Evolutionary conservation across 2,329 filamentous ascomycete genomes (phyloP), one percentile per base, ranked within the genome.

Genomic region (Apiospora pterosperma): DNA sequence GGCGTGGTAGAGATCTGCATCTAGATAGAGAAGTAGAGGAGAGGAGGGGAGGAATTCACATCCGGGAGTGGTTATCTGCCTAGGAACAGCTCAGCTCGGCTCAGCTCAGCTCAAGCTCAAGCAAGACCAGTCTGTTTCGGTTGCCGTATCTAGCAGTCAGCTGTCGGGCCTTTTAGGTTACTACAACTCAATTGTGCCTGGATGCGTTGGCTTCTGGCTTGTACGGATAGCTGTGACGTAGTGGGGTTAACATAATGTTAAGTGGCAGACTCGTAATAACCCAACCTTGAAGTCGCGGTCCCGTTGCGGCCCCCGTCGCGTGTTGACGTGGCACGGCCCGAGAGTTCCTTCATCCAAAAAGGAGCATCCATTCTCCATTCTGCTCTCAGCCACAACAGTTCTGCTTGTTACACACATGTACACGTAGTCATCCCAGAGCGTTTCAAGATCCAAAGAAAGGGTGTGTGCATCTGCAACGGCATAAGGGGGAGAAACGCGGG

Each of bases 311-410:
- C 34, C 5, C 8, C 25, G 25, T 55, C 48, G 48, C 48, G 48
- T 55, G 48, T 55, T 55, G 48, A 55, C 28, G 48, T 55, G 48
- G 48, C 48, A 55, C 48, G 48, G 48, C 48, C 48, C 48, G 48
- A 55, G 48, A 34, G 16, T 55, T 31, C 25, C 28, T 34, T 28
- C 31, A 31, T 52, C 2, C 31, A 6, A 4, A 55, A 55, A 34
- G 48, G n/a, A 55, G 19, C 48, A n/a, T 55, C 25, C n/a, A n/a
- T n/a, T n/a, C n/a, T n/a, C n/a, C n/a, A 42, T 42, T 23, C 25
- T 52, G 23, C 14, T 55, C 48, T 55, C 19, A 55, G 48, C 48
- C 48, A 28, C 48, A 55, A 21, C 28, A 34, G 8, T 11, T 31
- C 8, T 34, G 16, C 28, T 31, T n/a, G n/a, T n/a, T n/a, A n/a